phyloP scores from a whole-genome alignment of 1,284 basidiomycete genomes.

The Trametes hirsuta region DNA sequence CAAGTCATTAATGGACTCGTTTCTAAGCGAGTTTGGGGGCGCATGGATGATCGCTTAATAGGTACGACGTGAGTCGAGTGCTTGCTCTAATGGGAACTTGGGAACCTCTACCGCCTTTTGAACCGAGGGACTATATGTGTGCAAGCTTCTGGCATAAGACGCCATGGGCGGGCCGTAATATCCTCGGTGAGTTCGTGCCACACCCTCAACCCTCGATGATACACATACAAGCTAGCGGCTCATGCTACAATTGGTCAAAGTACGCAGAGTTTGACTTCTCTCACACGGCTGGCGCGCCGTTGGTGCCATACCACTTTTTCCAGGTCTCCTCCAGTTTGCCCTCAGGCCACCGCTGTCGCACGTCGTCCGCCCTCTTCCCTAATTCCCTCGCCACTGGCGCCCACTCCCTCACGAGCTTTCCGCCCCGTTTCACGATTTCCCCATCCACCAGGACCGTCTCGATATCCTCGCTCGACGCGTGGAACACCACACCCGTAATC shows the following conservation, averaged over 20 bases:
- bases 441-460: slow-evolving; percentile 39
- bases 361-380: slow-evolving; percentile 51
- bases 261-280: neutral
- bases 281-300: slow-evolving; percentile 23
- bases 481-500: slow-evolving; percentile 36
- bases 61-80: slow-evolving; percentile 11
- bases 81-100: slow-evolving; percentile 17
- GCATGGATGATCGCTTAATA: slow-evolving; percentile 2
- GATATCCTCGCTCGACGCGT: slow-evolving; percentile 37
- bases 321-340: slow-evolving; percentile 31
- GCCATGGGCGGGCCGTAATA: neutral
- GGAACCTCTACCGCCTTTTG: neutral
- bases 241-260: neutral
- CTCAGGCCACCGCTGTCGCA: slow-evolving; percentile 48
- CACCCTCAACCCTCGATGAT: neutral
- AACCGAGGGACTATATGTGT: neutral
- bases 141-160: neutral
- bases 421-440: slow-evolving; percentile 36
- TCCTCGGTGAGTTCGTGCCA: neutral
- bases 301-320: slow-evolving; percentile 28
- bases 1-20: slow-evolving; percentile 30
- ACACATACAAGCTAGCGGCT: neutral
- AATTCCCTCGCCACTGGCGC: slow-evolving; percentile 41
- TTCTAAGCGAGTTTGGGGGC: neutral
- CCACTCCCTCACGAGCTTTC: slow-evolving; percentile 33